Conservation (phyloP, 106 monocot species). For the Platanthera zijinensis region DNA sequence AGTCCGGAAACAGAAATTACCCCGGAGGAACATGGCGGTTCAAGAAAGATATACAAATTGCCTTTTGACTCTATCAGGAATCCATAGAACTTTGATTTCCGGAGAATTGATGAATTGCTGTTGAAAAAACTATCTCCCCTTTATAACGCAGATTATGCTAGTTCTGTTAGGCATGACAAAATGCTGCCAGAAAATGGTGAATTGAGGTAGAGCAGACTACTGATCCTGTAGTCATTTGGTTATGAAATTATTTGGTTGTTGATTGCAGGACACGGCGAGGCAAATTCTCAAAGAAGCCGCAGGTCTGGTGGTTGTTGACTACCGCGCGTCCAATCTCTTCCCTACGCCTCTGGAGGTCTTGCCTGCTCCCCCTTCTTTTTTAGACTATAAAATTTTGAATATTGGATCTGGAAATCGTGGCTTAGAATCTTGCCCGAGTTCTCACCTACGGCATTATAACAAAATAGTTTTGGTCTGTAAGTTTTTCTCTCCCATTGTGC, state of each 20-base stretch:
- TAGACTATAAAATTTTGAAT: not conserved
- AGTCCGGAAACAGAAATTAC: not conserved
- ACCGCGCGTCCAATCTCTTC: slow-evolving; percentile 67
- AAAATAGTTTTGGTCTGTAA: not conserved
- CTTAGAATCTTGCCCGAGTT: not conserved
- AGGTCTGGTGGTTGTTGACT: slow-evolving; percentile 84
- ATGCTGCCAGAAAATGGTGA: too few relatives aligned
- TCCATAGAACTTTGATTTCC: too few relatives aligned
- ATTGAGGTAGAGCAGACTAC: too few relatives aligned
- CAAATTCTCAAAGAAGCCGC: slow-evolving; percentile 67
- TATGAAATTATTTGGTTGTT: not conserved
- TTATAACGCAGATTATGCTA: too few relatives aligned
- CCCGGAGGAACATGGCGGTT: not conserved
- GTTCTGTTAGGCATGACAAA: too few relatives aligned
- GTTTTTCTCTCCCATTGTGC: not conserved
- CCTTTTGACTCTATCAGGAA: not conserved
- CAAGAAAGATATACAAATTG: not conserved
- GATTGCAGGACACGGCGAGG: slow-evolving; percentile 68
- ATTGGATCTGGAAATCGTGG: too few relatives aligned
- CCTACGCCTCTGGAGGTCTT: slow-evolving; percentile 90
- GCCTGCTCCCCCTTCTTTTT: slow-evolving; percentile 2
- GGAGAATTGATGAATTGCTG: too few relatives aligned
- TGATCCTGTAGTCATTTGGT: too few relatives aligned
- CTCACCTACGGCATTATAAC: not conserved
- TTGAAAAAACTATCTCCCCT: too few relatives aligned